Percentiles rank a stretch among this genome's conserved stretches.
Conservation (phyloP, 1,284 basidiomycete genomes). For the Trametes pubescens region DNA sequence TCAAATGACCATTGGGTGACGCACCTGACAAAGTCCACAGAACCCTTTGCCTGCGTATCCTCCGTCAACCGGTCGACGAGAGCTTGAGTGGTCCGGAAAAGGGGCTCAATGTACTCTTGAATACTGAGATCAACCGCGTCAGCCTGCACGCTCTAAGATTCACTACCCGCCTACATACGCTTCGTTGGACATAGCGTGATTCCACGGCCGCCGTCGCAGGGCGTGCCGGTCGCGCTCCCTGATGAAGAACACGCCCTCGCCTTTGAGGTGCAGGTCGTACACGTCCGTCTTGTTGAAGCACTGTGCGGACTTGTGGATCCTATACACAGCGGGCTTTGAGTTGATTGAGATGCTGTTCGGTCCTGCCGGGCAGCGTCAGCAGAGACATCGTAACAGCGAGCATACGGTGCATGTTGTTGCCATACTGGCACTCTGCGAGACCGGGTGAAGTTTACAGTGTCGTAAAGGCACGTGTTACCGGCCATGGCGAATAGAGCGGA, state of each 20-base stretch:
- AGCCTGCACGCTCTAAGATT: background rate
- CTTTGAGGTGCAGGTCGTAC: slow-evolving; percentile 9
- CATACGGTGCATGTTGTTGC: too few relatives aligned
- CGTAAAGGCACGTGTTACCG: slow-evolving; percentile 18
- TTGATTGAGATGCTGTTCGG: slow-evolving; percentile 9
- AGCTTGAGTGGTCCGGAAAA: background rate
- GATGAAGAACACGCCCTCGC: slow-evolving; percentile 11
- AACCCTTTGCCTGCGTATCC: background rate
- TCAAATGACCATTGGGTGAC: slow-evolving; percentile 2
- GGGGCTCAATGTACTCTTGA: slow-evolving; percentile 5
- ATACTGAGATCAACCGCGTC: background rate
- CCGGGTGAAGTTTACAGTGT: background rate
- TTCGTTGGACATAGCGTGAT: background rate
- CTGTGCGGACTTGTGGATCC: slow-evolving; percentile 7
- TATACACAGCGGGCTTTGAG: background rate
- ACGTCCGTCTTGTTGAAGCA: slow-evolving; percentile 10
- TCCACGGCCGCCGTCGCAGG: slow-evolving; percentile 7
- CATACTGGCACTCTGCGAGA: background rate
- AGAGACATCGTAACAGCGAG: background rate
- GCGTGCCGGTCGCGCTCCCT: slow-evolving; percentile 7
- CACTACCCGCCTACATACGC: background rate
- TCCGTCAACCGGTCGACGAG: background rate
- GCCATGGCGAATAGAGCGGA: too few relatives aligned
- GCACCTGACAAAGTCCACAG: slow-evolving; percentile 3
- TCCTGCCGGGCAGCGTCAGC: background rate